A percentile compares a stretch with the other conserved stretches of the same genome.
Evolutionary conservation across 164 flowering plant genomes (phyloP).

Genomic region (Stephania cephalantha): DNA sequence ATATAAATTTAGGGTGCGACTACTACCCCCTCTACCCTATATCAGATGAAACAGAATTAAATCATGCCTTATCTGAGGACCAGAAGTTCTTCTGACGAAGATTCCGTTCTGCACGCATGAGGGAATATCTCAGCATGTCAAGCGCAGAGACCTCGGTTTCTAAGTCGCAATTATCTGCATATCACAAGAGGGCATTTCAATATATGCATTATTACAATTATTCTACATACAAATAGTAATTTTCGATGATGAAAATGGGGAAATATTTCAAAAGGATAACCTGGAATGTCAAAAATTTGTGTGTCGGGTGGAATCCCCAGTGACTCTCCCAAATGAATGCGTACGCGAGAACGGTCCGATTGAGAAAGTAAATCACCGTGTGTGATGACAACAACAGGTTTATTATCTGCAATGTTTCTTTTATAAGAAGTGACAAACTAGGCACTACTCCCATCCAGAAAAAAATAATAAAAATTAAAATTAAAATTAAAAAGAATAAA

Average conservation of each 20-base stretch:
- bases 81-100: conserved; percentile 32
- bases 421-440: neutral
- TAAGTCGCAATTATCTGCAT: conserved; percentile 46
- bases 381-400: conserved; percentile 70
- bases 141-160: conserved; percentile 39
- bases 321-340: conserved; percentile 60
- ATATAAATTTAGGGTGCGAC: too few species aligned
- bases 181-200: neutral
- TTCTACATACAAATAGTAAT: neutral
- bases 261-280: conserved; percentile 24
- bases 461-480: too few species aligned
- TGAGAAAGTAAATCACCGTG: conserved; percentile 73
- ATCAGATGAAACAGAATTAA: neutral
- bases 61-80: conserved; percentile 27
- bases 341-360: conserved; percentile 48
- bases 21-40: too few species aligned
- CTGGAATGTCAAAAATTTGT: conserved; percentile 89
- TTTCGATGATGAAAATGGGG: neutral
- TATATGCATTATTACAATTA: neutral
- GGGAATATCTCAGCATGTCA: conserved; percentile 57
- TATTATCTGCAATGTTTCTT: conserved; percentile 53
- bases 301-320: conserved; percentile 61
- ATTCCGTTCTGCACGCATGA: conserved; percentile 75
- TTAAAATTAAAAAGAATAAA: too few species aligned
- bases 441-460: neutral